A percentile compares a stretch with the other conserved stretches of the same genome.
Evolutionary conservation across 2,329 filamentous ascomycete species (phyloP).

Genomic region (Alternaria triticina): DNA sequence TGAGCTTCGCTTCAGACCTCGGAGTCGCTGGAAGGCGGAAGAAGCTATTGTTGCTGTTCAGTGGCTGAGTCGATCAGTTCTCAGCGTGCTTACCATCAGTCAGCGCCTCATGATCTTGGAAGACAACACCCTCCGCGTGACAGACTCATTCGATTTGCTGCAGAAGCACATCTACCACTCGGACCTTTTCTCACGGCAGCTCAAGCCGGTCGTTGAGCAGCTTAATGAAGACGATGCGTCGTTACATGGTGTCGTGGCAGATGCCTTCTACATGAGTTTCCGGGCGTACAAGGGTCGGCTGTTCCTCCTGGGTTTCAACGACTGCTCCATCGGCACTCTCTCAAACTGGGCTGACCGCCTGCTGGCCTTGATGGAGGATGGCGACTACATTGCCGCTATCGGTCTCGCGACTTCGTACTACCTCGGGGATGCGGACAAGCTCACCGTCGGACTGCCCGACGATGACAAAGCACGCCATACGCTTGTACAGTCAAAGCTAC

Average conservation of each 20-base stretch:
- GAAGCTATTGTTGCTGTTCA: conserved; percentile 96
- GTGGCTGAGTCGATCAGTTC: conserved; percentile 92
- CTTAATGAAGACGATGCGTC: conserved; percentile 84
- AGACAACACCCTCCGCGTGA: conserved; percentile 83
- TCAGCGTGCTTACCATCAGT: conserved; percentile 91
- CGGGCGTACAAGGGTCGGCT: conserved; percentile 92
- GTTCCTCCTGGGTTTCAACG: conserved; percentile 92
- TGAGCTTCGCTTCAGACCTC: conserved; percentile 77
- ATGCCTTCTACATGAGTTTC: conserved; percentile 98
- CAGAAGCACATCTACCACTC: conserved; percentile 91
- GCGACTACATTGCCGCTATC: conserved; percentile 94
- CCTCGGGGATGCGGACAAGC: conserved; percentile 85
- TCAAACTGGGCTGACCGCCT: conserved; percentile 98
- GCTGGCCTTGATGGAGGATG: conserved; percentile 91
- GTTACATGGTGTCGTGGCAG: conserved; percentile 94
- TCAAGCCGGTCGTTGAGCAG: conserved; percentile 84
- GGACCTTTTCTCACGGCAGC: conserved; percentile 87
- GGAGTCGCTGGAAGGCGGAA: conserved; percentile 90
- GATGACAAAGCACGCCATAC: conserved; percentile 76
- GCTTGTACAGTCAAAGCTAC: conserved; percentile 84
- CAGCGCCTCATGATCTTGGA: conserved; percentile 92
- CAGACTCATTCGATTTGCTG: conserved; percentile 90
- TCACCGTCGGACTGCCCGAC: conserved; percentile 92
- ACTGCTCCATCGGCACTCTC: conserved; percentile 85
- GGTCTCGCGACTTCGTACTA: conserved; percentile 91